Evolutionary conservation across 176 grass and related monocot species (phyloP).

Genomic region (Cymbopogon citratus): DNA sequence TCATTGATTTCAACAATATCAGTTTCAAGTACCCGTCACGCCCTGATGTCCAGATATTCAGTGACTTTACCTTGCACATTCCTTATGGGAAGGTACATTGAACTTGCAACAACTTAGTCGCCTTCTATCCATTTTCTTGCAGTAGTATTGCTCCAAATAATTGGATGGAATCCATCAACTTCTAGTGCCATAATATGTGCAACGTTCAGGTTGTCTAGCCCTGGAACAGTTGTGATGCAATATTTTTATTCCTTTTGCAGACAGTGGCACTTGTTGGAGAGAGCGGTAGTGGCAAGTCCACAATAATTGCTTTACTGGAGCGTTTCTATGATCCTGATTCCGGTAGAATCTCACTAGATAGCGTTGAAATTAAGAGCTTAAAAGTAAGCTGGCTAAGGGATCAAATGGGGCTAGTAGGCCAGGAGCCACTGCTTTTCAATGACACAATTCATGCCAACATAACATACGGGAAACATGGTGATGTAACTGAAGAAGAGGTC

Average conservation of each 20-base stretch:
- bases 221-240: neutral
- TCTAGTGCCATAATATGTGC: neutral
- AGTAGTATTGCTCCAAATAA: neutral
- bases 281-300: constrained; percentile 78
- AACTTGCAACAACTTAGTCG: neutral
- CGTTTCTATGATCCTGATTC: constrained; percentile 67
- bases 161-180: neutral
- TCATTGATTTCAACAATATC: constrained; percentile 48
- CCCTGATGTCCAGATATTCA: constrained; percentile 55
- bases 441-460: constrained; percentile 51
- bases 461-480: constrained; percentile 36
- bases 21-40: constrained; percentile 65
- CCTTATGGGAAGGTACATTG: constrained; percentile 48
- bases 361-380: constrained; percentile 31
- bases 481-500: constrained; percentile 52
- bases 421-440: constrained; percentile 60
- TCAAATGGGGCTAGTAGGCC: constrained; percentile 57
- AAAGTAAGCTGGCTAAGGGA: constrained; percentile 54
- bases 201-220: constrained; percentile 4
- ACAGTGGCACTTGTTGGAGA: constrained; percentile 65
- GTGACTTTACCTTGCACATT: constrained; percentile 48
- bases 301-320: constrained; percentile 64
- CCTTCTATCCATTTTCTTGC: neutral
- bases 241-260: constrained; percentile 30
- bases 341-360: constrained; percentile 55